Evolutionary conservation across 768 basidiomycete species (phyloP), one percentile per base, ranked within the genome.

Genomic region (Mycena metata): DNA sequence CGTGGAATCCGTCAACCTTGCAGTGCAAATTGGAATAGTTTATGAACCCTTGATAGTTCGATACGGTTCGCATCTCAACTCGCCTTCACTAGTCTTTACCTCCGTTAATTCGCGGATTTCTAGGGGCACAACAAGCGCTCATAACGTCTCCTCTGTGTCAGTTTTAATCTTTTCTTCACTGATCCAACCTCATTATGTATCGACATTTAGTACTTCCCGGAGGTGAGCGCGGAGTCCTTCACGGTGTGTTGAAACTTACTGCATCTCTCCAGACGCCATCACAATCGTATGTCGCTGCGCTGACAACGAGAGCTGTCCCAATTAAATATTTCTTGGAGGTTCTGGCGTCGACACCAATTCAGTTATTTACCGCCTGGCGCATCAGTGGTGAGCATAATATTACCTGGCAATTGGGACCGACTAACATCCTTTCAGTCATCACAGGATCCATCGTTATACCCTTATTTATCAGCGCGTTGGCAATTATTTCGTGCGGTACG

Each of bases 31-130:
- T 16, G 69, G 66, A 9, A 71, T 71, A 16, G 56, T 71, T 16
- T 71, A 71, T 17, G 66, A 71, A 45, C 69, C 69, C 6, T 43
- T 71, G 30, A 71, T 71, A 17, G 17, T 71, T 11, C 57, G 61
- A 49, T 67, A 64, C 26, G 69, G 69, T 70, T 23, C 15, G 69
- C 66, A n/a, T 30, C 5, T 15, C 15, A 3, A 33, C 7, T n/a
- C 6, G 3, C 30, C 30, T 23, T 21, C 7, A 30, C 21, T 17
- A 16, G 15, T 17, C 5, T 13, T 30, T 19, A 15, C 15, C 21
- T 45, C 33, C 39, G 36, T 13, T 56, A 21, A 19, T 23, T 19
- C 11, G 30, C 30, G 30, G 39, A n/a, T 7, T 16, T 35, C 13
- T 13, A 70, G 69, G 69, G 12, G 10, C 59, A 36, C 64, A 9